Evolutionary conservation across 2,329 filamentous ascomycete genomes (phyloP).

Genomic region (Calonectria crousiana): DNA sequence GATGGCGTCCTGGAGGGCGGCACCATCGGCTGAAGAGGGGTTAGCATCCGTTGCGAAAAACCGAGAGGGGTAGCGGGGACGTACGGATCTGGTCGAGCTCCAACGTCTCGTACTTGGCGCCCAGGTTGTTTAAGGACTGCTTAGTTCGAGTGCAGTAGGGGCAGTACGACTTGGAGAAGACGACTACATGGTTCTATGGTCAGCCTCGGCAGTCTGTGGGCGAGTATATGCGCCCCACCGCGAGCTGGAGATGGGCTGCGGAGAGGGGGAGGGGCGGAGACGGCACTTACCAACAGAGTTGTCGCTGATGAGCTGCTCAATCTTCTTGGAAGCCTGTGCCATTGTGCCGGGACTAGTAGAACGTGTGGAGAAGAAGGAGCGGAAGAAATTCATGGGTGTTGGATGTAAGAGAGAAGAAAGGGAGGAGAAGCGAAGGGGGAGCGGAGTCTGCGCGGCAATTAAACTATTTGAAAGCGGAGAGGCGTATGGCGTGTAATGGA

Average conservation of each 20-base stretch:
- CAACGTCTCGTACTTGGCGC: conserved; percentile 79
- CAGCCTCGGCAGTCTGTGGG: conserved; percentile 7
- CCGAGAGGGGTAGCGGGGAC: conserved; percentile 49
- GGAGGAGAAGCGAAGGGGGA: conserved; percentile 3
- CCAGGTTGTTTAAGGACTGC: conserved; percentile 74
- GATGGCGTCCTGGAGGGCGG: conserved; percentile 86
- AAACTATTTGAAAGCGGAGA: conserved; percentile 9
- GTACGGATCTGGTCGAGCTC: conserved; percentile 89
- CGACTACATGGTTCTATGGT: conserved; percentile 64
- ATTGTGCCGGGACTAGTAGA: conserved; percentile 75
- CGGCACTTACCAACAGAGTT: conserved; percentile 80
- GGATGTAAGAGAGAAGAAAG: background rate
- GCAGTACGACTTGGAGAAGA: conserved; percentile 98
- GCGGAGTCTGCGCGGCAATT: conserved; percentile 34
- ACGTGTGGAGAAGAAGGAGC: conserved; percentile 76
- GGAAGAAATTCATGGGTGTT: conserved; percentile 72
- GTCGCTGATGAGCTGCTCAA: conserved; percentile 87
- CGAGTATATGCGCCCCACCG: conserved; percentile 20
- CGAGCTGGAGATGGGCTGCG: background rate
- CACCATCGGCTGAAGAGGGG: conserved; percentile 77
- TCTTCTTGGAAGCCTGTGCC: conserved; percentile 86
- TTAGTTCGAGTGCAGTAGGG: conserved; percentile 90
- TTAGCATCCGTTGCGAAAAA: conserved; percentile 29
- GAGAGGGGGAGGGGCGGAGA: conserved; percentile 3
- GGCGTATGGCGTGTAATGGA: background rate